phyloP scores from a whole-genome alignment of 352 stramenopile genomes.

The Peronospora tabacina region DNA sequence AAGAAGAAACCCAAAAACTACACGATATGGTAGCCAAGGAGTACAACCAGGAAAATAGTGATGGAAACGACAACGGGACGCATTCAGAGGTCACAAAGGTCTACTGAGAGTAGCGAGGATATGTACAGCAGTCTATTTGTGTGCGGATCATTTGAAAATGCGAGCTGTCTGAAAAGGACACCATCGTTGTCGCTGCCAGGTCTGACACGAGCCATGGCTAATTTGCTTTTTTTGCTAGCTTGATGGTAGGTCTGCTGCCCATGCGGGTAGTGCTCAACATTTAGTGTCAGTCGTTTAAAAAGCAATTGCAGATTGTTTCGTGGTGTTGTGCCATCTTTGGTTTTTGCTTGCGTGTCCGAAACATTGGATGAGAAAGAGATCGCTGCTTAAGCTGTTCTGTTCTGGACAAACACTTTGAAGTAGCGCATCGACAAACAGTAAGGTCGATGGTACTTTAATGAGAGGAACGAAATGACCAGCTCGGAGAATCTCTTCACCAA shows the following conservation, averaged over 20 bases:
- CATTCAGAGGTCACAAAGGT: conserved; percentile 73
- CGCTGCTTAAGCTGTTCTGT: too few species aligned
- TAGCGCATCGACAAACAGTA: too few species aligned
- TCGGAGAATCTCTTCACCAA: conserved; percentile 90
- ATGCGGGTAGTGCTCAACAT: conserved; percentile 20
- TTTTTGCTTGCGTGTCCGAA: conserved; percentile 70
- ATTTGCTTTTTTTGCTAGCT: conserved; percentile 42
- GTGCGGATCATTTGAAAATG: conserved; percentile 43
- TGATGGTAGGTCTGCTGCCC: conserved; percentile 10
- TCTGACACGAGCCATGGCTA: conserved; percentile 18
- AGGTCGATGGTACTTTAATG: too few species aligned
- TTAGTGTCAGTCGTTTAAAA: conserved; percentile 30
- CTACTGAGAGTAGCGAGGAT: conserved; percentile 33
- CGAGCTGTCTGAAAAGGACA: conserved; percentile 49
- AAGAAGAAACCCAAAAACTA: conserved; percentile 71
- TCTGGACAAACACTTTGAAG: too few species aligned
- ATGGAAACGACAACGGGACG: conserved; percentile 22
- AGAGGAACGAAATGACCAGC: conserved; percentile 82
- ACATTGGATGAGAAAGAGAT: conserved; percentile 37
- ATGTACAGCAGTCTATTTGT: conserved; percentile 9
- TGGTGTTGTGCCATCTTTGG: conserved; percentile 54
- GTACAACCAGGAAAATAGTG: conserved; percentile 36
- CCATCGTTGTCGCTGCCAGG: conserved; percentile 25
- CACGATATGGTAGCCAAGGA: conserved; percentile 47
- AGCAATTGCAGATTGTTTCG: conserved; percentile 37